Base-by-base conservation (phyloP, 345 rosid genomes). In the Pistacia integerrima region DNA sequence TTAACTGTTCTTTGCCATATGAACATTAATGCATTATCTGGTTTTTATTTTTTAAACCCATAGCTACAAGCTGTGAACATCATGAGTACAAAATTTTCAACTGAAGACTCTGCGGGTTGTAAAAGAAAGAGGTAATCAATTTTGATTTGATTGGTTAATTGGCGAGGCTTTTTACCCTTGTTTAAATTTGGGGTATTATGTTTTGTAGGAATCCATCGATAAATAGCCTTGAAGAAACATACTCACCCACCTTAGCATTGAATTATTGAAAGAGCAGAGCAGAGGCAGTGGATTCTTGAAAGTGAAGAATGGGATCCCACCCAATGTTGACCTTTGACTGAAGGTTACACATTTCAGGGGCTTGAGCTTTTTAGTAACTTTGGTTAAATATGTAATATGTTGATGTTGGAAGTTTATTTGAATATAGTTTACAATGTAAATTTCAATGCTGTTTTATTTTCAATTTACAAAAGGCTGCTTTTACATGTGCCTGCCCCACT, bases 131-230 rank as follows among this genome's bases (percentile, higher is more conserved):
- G 78, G 79, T 70, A 75, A 16, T 3, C 48, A 33, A 68, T 46
- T 63, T 51, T 25, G 67, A 44, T 16, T 52, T 2, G 3, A 4
- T 3, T 11, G 2, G 13, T 11, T 52, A 3, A 13, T 49, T 49
- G 54, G 54, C 8, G 20, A 64, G 49, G 22, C 12, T 17, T 22
- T 64, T 64, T 8, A 18, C 18, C n/a, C 48, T 38, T 64, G 6
- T 64, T 36, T 33, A 35, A 8, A 17, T n/a, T 36, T 16, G 22
- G 44, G 1, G 33, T 5, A 67, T 56, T 41, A 22, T 63, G 22
- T 61, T 54, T 52, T 73, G 16, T 28, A 74, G 82, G 72, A 74
- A 25, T 46, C 71, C 16, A 46, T 48, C 14, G 20, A 70, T 12
- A 28, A 35, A 46, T 52, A 14, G 9, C 41, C 22, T 3, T 13